These are phyloP conservation scores for Hyphopichia fennica DNA, from an alignment of 1,139 yeast species.

Conservation along the genomic window DNA sequence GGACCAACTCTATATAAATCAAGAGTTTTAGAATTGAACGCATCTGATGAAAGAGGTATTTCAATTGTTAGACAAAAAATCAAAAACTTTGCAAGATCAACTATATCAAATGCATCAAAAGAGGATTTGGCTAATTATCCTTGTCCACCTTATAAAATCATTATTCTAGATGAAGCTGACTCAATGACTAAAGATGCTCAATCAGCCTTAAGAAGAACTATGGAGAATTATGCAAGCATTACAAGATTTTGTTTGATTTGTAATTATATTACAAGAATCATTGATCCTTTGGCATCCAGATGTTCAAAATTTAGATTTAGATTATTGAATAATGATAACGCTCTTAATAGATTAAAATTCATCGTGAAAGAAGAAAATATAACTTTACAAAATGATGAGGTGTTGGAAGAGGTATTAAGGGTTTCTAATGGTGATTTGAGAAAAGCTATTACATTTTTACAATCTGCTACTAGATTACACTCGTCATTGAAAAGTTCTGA, in stretches of 20 bases:
- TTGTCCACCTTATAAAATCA: slow-evolving; percentile 93
- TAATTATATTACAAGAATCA: slow-evolving; percentile 92
- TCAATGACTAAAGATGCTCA: slow-evolving; percentile 99
- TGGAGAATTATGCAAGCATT: slow-evolving; percentile 90
- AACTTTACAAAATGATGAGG: slow-evolving; percentile 47
- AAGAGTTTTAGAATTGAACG: slow-evolving; percentile 83
- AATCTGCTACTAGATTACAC: slow-evolving; percentile 75
- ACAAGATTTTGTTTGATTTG: slow-evolving; percentile 94
- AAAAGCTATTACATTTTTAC: slow-evolving; percentile 87
- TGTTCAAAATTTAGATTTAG: slow-evolving; percentile 94
- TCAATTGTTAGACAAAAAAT: slow-evolving; percentile 50
- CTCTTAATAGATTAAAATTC: slow-evolving; percentile 62
- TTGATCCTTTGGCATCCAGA: slow-evolving; percentile 93
- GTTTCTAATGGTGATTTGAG: slow-evolving; percentile 89
- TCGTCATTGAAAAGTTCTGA: slow-evolving; percentile 19
- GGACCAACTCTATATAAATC: slow-evolving; percentile 69
- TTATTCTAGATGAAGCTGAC: slow-evolving; percentile 93
- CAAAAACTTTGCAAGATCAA: slow-evolving; percentile 59
- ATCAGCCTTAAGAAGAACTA: slow-evolving; percentile 93
- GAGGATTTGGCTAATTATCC: slow-evolving; percentile 75
- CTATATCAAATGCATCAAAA: slow-evolving; percentile 76
- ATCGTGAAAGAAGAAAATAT: slow-evolving; percentile 59
- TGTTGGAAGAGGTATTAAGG: slow-evolving; percentile 59
- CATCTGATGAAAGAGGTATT: slow-evolving; percentile 52
- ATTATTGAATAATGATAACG: slow-evolving; percentile 68